A percentile compares a stretch with the other conserved stretches of the same genome.
Conservation (phyloP, 2,329 filamentous ascomycete species). For the Pyricularia grisea region DNA sequence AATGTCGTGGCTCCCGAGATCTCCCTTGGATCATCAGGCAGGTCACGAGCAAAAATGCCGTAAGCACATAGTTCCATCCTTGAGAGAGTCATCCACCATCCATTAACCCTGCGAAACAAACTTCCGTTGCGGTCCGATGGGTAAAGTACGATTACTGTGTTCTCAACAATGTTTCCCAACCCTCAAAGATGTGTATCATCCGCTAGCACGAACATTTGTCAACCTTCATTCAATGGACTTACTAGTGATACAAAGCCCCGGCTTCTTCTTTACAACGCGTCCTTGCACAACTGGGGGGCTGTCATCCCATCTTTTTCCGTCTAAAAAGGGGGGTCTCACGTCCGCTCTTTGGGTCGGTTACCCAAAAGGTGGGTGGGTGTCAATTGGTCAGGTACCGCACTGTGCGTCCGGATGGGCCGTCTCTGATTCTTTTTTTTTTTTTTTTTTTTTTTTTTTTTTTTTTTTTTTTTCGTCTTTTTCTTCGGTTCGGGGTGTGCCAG, state of each 20-base stretch:
- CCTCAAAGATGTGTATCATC: not conserved
- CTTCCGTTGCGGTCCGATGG: not conserved
- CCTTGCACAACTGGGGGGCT: not conserved
- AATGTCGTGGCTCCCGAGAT: not conserved
- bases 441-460: too few relatives aligned
- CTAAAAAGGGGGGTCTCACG: not conserved
- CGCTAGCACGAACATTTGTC: not conserved
- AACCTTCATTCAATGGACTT: not conserved
- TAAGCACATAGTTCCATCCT: not conserved
- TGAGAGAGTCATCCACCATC: not conserved
- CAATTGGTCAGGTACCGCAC: slow-evolving; percentile 4
- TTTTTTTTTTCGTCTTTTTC: too few relatives aligned
- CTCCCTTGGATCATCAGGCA: not conserved
- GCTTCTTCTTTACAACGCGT: not conserved
- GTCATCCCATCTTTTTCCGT: not conserved
- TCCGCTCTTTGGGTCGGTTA: not conserved
- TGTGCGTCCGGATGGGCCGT: not conserved
- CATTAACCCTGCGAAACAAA: not conserved
- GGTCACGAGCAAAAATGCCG: not conserved
- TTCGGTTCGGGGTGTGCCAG: not conserved
- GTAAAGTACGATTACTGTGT: not conserved
- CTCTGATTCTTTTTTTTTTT: not conserved
- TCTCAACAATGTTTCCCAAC: not conserved
- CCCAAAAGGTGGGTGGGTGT: not conserved
- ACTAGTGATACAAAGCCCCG: not conserved